A percentile compares a stretch with the other conserved stretches of the same genome.
phyloP scores from a whole-genome alignment of 192 early-diverging fungal species.

The Coemansia sp. region DNA sequence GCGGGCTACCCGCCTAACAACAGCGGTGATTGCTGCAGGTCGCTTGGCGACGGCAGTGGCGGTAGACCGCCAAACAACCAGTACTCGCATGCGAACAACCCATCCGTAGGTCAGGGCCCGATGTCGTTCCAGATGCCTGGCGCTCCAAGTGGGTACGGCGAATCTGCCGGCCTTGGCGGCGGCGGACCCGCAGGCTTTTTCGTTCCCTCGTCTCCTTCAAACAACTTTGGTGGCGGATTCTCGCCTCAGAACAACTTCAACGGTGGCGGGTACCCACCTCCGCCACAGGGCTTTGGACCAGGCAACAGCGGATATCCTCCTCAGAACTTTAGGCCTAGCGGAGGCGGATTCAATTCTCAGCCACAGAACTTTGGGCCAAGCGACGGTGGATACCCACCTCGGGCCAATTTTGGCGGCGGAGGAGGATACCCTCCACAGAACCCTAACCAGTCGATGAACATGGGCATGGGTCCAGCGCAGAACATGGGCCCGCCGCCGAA shows the following conservation, averaged over 20 bases:
- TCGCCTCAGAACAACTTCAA: conserved; percentile 10
- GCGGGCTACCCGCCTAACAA: not conserved
- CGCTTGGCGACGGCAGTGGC: conserved; percentile 2
- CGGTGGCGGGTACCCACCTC: not conserved
- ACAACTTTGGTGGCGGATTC: conserved; percentile 4
- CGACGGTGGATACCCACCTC: too few species aligned
- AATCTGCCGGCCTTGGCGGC: conserved; percentile 14
- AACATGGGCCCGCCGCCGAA: not conserved
- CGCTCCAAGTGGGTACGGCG: conserved; percentile 7
- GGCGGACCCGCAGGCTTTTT: conserved; percentile 20
- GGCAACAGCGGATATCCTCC: not conserved
- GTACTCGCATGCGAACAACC: conserved; percentile 24
- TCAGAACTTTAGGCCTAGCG: not conserved
- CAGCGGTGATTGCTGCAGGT: not conserved
- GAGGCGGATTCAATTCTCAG: too few species aligned
- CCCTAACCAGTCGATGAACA: conserved; percentile 7
- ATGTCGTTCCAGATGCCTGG: conserved; percentile 26
- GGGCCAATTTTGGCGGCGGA: too few species aligned
- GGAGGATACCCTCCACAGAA: not conserved
- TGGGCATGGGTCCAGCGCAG: not conserved
- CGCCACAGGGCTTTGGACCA: conserved; percentile 4
- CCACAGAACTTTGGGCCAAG: not conserved
- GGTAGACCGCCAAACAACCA: conserved; percentile 4
- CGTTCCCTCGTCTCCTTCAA: conserved; percentile 1
- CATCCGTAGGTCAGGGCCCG: conserved; percentile 25